Percentiles rank a stretch among this genome's conserved stretches.
Evolutionary conservation across 2,329 filamentous ascomycete species (phyloP).

Genomic region (Fusarium pseudograminearum): DNA sequence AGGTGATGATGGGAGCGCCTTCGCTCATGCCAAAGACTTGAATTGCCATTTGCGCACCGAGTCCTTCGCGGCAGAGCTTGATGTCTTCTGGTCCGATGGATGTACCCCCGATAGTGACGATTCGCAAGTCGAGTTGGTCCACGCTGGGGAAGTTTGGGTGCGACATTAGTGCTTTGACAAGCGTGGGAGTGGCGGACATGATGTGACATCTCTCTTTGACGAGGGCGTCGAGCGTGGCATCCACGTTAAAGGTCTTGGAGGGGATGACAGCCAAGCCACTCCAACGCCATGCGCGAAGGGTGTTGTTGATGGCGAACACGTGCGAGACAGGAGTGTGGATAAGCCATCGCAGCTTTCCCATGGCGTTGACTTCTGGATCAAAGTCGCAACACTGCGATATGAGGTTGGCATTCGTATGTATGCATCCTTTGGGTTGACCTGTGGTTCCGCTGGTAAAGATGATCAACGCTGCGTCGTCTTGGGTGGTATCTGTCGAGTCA

Average conservation of each 20-base stretch:
- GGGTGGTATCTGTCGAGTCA: not conserved
- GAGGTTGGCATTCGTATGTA: slow-evolving; percentile 56
- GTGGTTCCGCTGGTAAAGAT: slow-evolving; percentile 65
- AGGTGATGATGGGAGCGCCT: slow-evolving; percentile 57
- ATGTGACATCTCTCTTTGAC: slow-evolving; percentile 52
- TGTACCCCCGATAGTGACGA: slow-evolving; percentile 54
- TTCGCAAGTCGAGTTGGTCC: slow-evolving; percentile 47
- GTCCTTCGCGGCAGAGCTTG: slow-evolving; percentile 47
- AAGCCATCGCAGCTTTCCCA: slow-evolving; percentile 51
- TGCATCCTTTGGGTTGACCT: slow-evolving; percentile 60
- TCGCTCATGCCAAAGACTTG: slow-evolving; percentile 62
- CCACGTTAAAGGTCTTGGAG: slow-evolving; percentile 51
- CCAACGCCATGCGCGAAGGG: slow-evolving; percentile 53
- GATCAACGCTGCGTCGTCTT: slow-evolving; percentile 53
- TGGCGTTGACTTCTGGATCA: slow-evolving; percentile 50
- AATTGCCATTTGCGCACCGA: slow-evolving; percentile 51
- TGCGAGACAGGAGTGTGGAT: slow-evolving; percentile 55
- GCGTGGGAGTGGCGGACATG: slow-evolving; percentile 57
- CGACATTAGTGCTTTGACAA: slow-evolving; percentile 51
- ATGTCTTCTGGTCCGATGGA: slow-evolving; percentile 51
- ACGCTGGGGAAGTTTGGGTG: slow-evolving; percentile 48
- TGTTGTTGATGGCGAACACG: slow-evolving; percentile 57
- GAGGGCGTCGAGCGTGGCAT: slow-evolving; percentile 50
- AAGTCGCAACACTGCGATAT: slow-evolving; percentile 54
- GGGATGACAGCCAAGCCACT: slow-evolving; percentile 54